Percentiles rank a stretch among this genome's conserved stretches.
phyloP scores from a whole-genome alignment of 139 green algal genomes.

The Chlorella sp. region DNA sequence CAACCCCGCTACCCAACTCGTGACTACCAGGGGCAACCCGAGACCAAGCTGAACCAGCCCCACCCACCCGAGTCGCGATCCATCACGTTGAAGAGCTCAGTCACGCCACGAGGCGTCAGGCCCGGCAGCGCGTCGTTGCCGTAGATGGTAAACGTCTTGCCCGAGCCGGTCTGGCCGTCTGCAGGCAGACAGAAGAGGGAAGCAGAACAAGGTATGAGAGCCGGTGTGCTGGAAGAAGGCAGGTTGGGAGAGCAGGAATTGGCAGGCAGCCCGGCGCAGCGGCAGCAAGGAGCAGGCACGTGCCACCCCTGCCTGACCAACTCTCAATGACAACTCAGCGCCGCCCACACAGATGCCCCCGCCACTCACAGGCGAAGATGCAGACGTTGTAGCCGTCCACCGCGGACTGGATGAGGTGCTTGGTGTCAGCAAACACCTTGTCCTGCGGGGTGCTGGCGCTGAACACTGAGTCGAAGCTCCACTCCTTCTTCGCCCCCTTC shows the following conservation, averaged over 20 bases:
- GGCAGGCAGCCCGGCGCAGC: neutral
- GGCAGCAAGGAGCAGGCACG: too few relatives aligned
- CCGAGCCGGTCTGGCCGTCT: constrained; percentile 83
- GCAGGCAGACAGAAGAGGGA: neutral
- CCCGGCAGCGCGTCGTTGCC: constrained; percentile 79
- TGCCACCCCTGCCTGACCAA: neutral
- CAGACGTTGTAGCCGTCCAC: constrained; percentile 88
- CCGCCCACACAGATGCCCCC: neutral
- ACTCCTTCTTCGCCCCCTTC: constrained; percentile 94
- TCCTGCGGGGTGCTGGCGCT: constrained; percentile 72
- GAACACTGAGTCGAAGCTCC: constrained; percentile 94
- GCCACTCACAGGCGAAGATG: constrained; percentile 65
- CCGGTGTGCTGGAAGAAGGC: neutral
- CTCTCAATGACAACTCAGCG: neutral
- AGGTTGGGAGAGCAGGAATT: neutral
- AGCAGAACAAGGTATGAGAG: neutral
- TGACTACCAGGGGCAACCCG: neutral
- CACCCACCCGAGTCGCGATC: constrained; percentile 64
- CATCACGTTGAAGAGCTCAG: constrained; percentile 89
- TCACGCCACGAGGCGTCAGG: constrained; percentile 88
- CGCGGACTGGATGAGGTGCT: constrained; percentile 94
- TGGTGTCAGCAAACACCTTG: constrained; percentile 96
- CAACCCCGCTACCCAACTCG: too few relatives aligned
- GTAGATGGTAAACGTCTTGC: constrained; percentile 96
- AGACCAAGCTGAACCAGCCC: neutral